phyloP scores from a whole-genome alignment of 495 filamentous ascomycete genomes.

The Cryomyces minteri region DNA sequence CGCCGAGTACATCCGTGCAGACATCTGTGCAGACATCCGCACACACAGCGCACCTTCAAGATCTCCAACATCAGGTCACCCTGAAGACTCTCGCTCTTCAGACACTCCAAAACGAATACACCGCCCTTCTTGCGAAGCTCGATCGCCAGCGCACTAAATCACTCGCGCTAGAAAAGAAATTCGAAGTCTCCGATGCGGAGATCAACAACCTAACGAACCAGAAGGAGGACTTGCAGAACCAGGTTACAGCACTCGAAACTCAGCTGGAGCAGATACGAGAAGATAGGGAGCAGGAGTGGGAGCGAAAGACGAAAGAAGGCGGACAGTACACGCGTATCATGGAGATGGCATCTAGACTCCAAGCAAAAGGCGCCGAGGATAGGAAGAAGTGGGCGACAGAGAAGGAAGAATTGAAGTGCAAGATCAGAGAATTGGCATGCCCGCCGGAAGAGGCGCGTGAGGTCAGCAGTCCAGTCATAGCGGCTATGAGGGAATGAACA shows the following conservation, averaged over 20 bases:
- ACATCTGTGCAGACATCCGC: no score
- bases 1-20: no score
- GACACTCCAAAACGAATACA: conserved; percentile 27
- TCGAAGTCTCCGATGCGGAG: conserved; percentile 25
- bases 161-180: conserved; percentile 28
- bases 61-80: conserved; percentile 26
- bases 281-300: conserved; percentile 22
- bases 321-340: conserved; percentile 30
- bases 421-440: no score
- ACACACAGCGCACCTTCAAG: no score
- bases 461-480: no score
- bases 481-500: no score
- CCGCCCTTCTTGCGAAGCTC: conserved; percentile 25
- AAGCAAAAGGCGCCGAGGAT: conserved; percentile 21
- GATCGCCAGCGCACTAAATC: conserved; percentile 25
- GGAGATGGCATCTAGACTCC: conserved; percentile 23
- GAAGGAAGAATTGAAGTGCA: conserved; percentile 17
- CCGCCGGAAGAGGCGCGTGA: no score
- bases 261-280: conserved; percentile 23
- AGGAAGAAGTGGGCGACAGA: conserved; percentile 22
- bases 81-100: conserved; percentile 28
- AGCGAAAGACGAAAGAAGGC: conserved; percentile 16
- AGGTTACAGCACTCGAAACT: conserved; percentile 21
- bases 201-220: conserved; percentile 28
- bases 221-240: conserved; percentile 20